Conservation (phyloP, 257 asterid species). For the Orobanche coerulescens region DNA sequence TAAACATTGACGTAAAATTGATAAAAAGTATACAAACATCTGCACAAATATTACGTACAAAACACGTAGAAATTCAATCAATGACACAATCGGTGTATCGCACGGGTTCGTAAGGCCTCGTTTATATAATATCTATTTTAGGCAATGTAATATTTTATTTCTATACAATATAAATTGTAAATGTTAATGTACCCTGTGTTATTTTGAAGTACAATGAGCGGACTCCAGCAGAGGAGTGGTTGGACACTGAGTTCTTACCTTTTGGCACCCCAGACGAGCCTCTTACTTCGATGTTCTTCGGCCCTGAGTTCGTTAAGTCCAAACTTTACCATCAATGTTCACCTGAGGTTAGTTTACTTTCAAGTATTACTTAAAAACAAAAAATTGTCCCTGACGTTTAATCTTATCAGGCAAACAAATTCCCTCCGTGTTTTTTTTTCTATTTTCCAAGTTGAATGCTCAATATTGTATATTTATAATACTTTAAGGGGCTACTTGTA, state of each 20-base stretch:
- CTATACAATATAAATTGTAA: background rate
- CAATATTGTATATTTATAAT: too few relatives aligned
- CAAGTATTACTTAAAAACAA: background rate
- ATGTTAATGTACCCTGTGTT: background rate
- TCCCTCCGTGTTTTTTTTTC: too few relatives aligned
- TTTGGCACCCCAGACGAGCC: slow-evolving; percentile 34
- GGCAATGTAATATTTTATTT: too few relatives aligned
- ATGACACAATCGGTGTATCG: too few relatives aligned
- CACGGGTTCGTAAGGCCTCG: too few relatives aligned
- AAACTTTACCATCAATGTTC: slow-evolving; percentile 33
- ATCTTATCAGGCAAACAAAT: too few relatives aligned
- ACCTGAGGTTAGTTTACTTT: slow-evolving; percentile 25
- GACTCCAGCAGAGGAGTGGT: slow-evolving; percentile 31
- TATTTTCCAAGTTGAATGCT: too few relatives aligned
- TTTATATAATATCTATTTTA: background rate
- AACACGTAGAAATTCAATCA: too few relatives aligned
- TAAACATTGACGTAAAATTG: too few relatives aligned
- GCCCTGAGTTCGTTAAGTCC: slow-evolving; percentile 28
- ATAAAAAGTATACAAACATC: too few relatives aligned
- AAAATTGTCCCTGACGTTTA: too few relatives aligned
- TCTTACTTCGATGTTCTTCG: slow-evolving; percentile 30
- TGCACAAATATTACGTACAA: too few relatives aligned
- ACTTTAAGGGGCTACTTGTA: background rate
- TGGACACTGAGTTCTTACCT: slow-evolving; percentile 36
- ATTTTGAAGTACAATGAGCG: slow-evolving; percentile 23